Conservation (phyloP, 495 filamentous ascomycete species). For the Pseudevernia furfuracea region DNA sequence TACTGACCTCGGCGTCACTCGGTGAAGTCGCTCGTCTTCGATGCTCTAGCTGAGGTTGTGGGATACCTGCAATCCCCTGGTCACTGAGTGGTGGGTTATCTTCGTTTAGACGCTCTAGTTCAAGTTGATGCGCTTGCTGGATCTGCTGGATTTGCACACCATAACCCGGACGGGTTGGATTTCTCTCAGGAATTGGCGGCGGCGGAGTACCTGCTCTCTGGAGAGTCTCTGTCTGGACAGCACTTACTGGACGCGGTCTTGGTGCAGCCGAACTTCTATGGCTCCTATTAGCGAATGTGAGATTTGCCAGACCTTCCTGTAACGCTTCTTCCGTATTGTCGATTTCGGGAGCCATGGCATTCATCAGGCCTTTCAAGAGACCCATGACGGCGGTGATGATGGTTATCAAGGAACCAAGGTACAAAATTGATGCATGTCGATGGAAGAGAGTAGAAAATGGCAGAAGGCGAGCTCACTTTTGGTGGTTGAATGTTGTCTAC, state of each 20-base stretch:
- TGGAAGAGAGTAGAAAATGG: not conserved
- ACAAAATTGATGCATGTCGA: not conserved
- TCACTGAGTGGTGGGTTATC: not conserved
- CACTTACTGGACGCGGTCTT: not conserved
- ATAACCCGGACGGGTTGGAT: not conserved
- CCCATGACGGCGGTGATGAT: not conserved
- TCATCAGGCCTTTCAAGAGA: not conserved
- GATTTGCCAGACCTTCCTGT: not conserved
- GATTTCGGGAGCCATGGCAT: not conserved
- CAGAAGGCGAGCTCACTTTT: slow-evolving; percentile 6
- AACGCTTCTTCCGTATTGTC: not conserved
- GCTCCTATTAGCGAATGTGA: not conserved
- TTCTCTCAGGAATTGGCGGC: not conserved
- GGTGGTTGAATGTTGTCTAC: not conserved
- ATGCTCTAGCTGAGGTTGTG: not conserved
- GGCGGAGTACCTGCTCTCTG: not conserved
- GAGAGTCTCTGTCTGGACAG: not conserved
- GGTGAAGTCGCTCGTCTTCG: not conserved
- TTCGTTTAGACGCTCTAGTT: not conserved
- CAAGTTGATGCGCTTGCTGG: not conserved
- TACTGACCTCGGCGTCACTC: not conserved
- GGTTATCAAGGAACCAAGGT: not conserved
- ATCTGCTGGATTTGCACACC: not conserved
- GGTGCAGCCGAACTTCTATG: not conserved
- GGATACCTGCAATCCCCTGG: not conserved